Conservation (phyloP, 1,139 yeast species). For the Yamadazyma jaroonii region DNA sequence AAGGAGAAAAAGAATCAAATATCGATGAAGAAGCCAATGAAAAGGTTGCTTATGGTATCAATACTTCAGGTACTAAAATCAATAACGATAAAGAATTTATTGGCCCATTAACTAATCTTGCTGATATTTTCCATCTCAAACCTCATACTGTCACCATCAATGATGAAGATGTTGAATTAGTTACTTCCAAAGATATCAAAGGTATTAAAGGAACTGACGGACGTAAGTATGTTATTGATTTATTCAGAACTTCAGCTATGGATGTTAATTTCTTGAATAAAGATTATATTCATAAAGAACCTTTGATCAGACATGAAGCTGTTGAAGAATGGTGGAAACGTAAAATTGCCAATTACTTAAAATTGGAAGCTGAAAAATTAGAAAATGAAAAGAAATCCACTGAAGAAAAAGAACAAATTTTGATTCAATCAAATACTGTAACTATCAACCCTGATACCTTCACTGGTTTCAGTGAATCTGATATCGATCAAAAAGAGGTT, state of each 20-base stretch:
- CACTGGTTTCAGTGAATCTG: slow-evolving; percentile 39
- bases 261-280: slow-evolving; percentile 67
- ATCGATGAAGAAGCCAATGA: slow-evolving; percentile 19
- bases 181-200: slow-evolving; percentile 75
- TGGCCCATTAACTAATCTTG: slow-evolving; percentile 56
- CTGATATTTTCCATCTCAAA: slow-evolving; percentile 77
- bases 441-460: slow-evolving; percentile 82
- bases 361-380: slow-evolving; percentile 47
- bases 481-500: slow-evolving; percentile 58
- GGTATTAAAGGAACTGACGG: slow-evolving; percentile 87
- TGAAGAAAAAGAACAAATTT: slow-evolving; percentile 47
- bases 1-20: slow-evolving; percentile 6
- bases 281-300: slow-evolving; percentile 77
- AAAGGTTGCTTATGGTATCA: slow-evolving; percentile 70
- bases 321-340: slow-evolving; percentile 87
- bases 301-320: slow-evolving; percentile 81
- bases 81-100: slow-evolving; percentile 50
- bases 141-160: slow-evolving; percentile 51
- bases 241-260: slow-evolving; percentile 79
- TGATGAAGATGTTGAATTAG: slow-evolving; percentile 45
- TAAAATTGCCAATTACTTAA: slow-evolving; percentile 55
- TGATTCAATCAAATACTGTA: slow-evolving; percentile 55
- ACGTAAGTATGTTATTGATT: slow-evolving; percentile 78
- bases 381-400: slow-evolving; percentile 27
- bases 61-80: slow-evolving; percentile 56